Base-by-base conservation (phyloP, 768 basidiomycete species). In the Agrocybe chaxingu region DNA sequence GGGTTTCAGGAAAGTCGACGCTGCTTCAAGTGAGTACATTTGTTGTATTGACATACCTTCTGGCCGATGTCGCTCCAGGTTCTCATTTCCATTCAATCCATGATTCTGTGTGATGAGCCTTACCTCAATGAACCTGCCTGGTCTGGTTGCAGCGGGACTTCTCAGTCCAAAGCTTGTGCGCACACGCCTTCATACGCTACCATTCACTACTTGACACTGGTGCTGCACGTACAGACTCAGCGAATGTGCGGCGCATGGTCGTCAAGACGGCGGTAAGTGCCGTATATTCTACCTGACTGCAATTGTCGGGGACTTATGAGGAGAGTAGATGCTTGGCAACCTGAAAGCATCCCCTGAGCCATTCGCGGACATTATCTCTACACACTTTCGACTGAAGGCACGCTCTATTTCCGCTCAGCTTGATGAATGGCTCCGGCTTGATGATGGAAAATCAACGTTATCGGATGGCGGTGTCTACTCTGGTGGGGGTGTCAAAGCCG, bases 91-190 rank as follows among this genome's bases (percentile, higher is more conserved):
- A 95, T 98, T 31, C 95, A 97, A 71, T 92, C 91, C 11, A 92
- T 98, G 90, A 96, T 97, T 57, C 73, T 97, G 19, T 94, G 89
- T 54, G 95, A 96, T 13, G 94, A 93, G 60, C 91, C 95, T 7
- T 96, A 94, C 64, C 67, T 93, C 53, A 96, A 96, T 57, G 94
- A 98, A 65, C 94, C 94, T 13, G 92, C 88, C 19, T 91, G 89
- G 89, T 85, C 89, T 16, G 69, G 69, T 37, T 78, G 80, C 50
- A 81, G 76, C 11, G 92, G 92, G 24, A 87, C 84, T 19, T 78
- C 88, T 2, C 78, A 82, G 56, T 93, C 92, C 31, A 76, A 74
- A 59, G 83, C 87, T 42, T 94, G 91, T 93, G 66, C 67, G 82
- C 66, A 16, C 42, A 46, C 13, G 31, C 34, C 24, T 11, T 37